These are phyloP conservation scores for Candida berthetii DNA, from an alignment of 805 yeast genomes.

Conservation along the genomic window DNA sequence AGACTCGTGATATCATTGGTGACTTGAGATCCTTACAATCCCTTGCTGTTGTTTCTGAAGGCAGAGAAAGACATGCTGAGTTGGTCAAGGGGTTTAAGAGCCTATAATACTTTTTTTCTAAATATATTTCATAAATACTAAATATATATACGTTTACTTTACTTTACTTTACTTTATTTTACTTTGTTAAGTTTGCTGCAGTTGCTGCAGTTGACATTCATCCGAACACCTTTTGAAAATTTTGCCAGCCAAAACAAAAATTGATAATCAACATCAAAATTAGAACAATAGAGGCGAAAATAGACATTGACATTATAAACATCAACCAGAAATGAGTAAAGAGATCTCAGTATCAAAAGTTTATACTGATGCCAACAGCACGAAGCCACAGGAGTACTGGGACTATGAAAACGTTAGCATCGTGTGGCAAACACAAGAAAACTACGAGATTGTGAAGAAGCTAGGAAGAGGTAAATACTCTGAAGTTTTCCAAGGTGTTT, in stretches of 20 bases:
- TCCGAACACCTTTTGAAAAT: background rate
- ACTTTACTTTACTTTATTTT: too few species aligned
- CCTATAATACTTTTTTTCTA: too few species aligned
- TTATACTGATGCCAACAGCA: conserved; percentile 71
- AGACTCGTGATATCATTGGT: conserved; percentile 81
- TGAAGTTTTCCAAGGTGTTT: conserved; percentile 85
- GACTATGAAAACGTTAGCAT: conserved; percentile 72
- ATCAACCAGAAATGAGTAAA: background rate
- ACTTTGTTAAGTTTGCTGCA: background rate
- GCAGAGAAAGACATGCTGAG: conserved; percentile 25
- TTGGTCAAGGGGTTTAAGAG: conserved; percentile 25
- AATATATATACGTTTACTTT: background rate
- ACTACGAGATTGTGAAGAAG: conserved; percentile 78
- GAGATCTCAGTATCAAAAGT: conserved; percentile 58
- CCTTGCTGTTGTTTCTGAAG: conserved; percentile 13
- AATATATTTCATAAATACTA: too few species aligned
- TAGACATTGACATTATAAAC: background rate
- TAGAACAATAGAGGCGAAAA: background rate
- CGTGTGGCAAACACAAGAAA: conserved; percentile 80
- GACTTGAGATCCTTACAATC: conserved; percentile 44
- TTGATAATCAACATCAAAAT: too few species aligned
- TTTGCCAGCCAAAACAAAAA: too few species aligned
- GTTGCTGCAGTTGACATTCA: background rate
- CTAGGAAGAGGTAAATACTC: conserved; percentile 92
- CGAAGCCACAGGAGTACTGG: conserved; percentile 80